Percentiles rank a stretch among this genome's conserved stretches.
These are phyloP conservation scores for Boletus vermiculosoides DNA, from an alignment of 768 basidiomycete genomes.

Conservation along the genomic window DNA sequence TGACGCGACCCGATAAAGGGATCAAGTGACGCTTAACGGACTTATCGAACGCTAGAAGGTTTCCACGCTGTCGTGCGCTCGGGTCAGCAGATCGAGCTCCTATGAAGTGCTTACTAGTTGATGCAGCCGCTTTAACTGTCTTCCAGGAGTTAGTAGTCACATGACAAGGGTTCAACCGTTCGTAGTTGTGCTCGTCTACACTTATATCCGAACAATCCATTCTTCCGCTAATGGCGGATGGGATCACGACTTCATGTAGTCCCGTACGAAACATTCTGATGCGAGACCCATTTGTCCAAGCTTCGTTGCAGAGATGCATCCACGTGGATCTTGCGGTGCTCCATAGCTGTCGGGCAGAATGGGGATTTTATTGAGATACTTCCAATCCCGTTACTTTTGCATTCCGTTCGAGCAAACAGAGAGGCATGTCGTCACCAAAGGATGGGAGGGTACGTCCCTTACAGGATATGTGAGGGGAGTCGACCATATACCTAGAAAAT, in stretches of 20 bases:
- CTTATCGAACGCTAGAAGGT: not conserved
- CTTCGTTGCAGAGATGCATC: not conserved
- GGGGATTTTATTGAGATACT: not conserved
- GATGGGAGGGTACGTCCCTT: not conserved
- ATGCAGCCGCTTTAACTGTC: not conserved
- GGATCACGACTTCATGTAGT: not conserved
- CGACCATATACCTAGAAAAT: not conserved
- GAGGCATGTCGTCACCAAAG: not conserved
- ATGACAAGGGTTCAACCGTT: not conserved
- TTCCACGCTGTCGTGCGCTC: not conserved
- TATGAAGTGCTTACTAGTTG: not conserved
- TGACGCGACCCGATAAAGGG: not conserved
- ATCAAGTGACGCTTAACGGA: not conserved
- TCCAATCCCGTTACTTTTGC: too few relatives aligned
- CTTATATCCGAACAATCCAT: not conserved
- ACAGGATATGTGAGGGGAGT: not conserved
- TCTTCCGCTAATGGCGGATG: not conserved
- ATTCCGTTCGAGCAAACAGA: too few relatives aligned
- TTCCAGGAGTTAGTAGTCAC: not conserved
- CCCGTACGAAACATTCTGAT: not conserved
- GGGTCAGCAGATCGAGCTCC: not conserved
- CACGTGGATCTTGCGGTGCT: not conserved
- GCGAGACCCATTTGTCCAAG: not conserved
- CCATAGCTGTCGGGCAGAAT: not conserved
- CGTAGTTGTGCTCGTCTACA: too few relatives aligned